Percentiles rank a stretch among this genome's conserved stretches.
These are phyloP conservation scores for Ceratocystis cacaofunesta DNA, from an alignment of 2,329 filamentous ascomycete genomes.

Conservation along the genomic window DNA sequence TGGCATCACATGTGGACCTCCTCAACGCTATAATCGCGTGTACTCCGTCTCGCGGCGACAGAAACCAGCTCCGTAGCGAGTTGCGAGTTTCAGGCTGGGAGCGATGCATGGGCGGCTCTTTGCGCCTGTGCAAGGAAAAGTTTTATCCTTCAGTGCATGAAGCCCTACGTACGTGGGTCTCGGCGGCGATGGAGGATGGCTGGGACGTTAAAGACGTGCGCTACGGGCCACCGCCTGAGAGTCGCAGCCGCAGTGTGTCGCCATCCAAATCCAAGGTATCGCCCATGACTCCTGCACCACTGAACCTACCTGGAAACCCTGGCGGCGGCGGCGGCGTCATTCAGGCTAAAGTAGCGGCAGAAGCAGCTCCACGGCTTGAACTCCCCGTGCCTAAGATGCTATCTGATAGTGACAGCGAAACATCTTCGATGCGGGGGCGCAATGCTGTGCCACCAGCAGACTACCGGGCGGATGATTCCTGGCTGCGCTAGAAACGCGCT, in stretches of 20 bases:
- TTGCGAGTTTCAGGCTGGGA: slow-evolving; percentile 80
- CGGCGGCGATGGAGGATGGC: slow-evolving; percentile 69
- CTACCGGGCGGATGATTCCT: slow-evolving; percentile 15
- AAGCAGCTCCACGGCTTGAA: slow-evolving; percentile 12
- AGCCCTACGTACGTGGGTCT: slow-evolving; percentile 76
- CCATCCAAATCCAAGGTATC: slow-evolving; percentile 15
- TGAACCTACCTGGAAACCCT: background rate
- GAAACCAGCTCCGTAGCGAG: slow-evolving; percentile 64
- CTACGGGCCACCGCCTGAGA: slow-evolving; percentile 45
- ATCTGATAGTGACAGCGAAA: slow-evolving; percentile 14
- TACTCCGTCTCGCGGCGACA: slow-evolving; percentile 50
- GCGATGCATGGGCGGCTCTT: slow-evolving; percentile 67
- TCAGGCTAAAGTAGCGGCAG: background rate
- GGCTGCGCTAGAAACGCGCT: slow-evolving; percentile 14
- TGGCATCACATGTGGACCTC: slow-evolving; percentile 82
- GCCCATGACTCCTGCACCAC: slow-evolving; percentile 7
- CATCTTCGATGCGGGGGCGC: slow-evolving; percentile 8
- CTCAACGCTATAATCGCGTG: slow-evolving; percentile 82
- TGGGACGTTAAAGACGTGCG: slow-evolving; percentile 76
- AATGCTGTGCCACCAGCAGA: slow-evolving; percentile 12
- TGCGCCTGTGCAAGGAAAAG: slow-evolving; percentile 92
- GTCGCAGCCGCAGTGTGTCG: slow-evolving; percentile 15
- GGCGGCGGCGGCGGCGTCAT: background rate
- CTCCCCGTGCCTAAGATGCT: slow-evolving; percentile 15
- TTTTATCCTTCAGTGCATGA: slow-evolving; percentile 90